Percentiles rank a stretch among this genome's conserved stretches.
phyloP scores from a whole-genome alignment of 768 basidiomycete genomes.

The Rubroboletus pulcherrimus region DNA sequence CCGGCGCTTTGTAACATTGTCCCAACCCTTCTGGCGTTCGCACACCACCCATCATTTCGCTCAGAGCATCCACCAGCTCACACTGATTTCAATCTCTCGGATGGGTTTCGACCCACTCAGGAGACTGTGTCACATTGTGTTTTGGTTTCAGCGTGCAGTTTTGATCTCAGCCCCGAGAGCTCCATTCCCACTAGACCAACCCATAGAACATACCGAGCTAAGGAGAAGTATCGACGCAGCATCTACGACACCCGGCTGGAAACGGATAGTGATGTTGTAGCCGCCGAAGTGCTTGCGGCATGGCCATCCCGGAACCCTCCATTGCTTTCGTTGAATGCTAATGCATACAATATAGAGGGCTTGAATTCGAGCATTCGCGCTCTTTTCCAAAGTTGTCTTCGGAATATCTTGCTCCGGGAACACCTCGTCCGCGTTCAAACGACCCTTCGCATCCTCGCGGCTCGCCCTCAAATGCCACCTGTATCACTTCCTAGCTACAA shows the following conservation, averaged over 20 bases:
- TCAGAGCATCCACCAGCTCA: constrained; percentile 4
- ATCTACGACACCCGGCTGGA: background rate
- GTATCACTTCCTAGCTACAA: background rate
- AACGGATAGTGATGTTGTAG: rapidly evolving
- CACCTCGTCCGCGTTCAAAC: background rate
- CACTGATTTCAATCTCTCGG: background rate
- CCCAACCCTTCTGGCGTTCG: constrained; percentile 30
- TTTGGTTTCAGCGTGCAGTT: background rate
- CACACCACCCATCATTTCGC: constrained; percentile 7
- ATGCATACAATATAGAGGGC: background rate
- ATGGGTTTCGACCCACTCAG: background rate
- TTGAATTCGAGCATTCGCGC: background rate
- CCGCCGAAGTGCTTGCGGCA: background rate
- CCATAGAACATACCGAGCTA: background rate
- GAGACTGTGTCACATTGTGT: background rate
- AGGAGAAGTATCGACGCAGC: background rate
- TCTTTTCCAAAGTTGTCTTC: background rate
- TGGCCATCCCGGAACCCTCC: background rate
- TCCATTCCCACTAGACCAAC: no score
- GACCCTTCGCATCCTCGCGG: background rate
- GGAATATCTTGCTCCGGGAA: background rate
- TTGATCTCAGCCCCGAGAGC: background rate
- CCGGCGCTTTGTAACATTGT: constrained; percentile 7
- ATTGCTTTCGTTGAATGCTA: background rate
- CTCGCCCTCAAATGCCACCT: background rate